Base-by-base conservation (phyloP, 2,329 filamentous ascomycete species). In the Sporothrix humicola region DNA sequence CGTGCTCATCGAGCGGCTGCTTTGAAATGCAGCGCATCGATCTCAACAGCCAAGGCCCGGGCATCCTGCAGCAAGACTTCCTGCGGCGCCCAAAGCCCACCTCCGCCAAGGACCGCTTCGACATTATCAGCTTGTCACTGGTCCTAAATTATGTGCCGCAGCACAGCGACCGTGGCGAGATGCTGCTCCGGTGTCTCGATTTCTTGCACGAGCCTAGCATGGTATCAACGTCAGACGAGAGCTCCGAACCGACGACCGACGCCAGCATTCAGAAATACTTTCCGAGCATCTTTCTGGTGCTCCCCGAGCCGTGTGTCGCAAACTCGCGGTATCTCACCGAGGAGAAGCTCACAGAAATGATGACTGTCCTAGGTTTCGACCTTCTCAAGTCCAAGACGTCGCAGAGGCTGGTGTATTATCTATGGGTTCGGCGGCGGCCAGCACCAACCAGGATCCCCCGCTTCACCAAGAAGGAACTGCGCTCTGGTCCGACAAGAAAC, bases 71-170 rank as follows among this genome's bases (percentile, higher is more conserved):
- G 81, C 94, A 98, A 80, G 94, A 99, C 81, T 98, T 99, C 79
- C 97, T 99, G 95, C 84, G 93, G 77, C 87, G 94, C 37, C 93
- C 94, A 0, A 81, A 95, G 2, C 95, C 95, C 0, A 80, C 79
- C 5, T 81, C 86, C 26, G 84, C 87, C 6, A 81, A 83, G 0
- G 90, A 94, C 56, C 85, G 85, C 26, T 98, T 98, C 80, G 93
- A 99, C 80, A 89, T 98, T 70, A 91, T 99, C 78, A 97, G 94
- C 69, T 85, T 99, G 31, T 97, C 94, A 9, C 84, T 99, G 71
- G 96, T 99, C 5, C 86, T 99, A 76, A 99, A 99, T 81, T 99
- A 94, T 79, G 95, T 98, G 2, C 93, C 95, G 0, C 91, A 95
- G 77, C 87, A 94, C 2, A 83, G 83, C 46, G 88, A 86, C 4